Evolutionary conservation across 148 eudicot genomes (phyloP).

Genomic region (Diospyros kaki): DNA sequence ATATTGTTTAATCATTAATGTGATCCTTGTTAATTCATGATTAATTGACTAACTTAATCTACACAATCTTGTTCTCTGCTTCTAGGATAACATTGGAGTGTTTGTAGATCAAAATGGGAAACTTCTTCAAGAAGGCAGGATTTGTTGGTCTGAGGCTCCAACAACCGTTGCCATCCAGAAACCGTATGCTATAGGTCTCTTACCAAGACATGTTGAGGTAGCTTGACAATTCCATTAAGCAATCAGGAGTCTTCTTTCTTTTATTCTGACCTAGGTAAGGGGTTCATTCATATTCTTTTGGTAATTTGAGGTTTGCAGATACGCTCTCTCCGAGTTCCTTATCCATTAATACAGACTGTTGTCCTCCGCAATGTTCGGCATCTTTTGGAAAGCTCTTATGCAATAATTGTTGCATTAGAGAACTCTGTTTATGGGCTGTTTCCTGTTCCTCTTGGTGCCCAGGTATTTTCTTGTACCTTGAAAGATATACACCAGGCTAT

Average conservation of each 20-base stretch:
- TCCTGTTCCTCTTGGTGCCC: constrained; percentile 98
- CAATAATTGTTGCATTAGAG: constrained; percentile 65
- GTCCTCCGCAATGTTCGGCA: constrained; percentile 80
- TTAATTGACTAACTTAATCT: neutral
- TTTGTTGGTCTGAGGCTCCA: constrained; percentile 98
- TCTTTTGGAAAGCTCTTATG: constrained; percentile 47
- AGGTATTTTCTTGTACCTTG: constrained; percentile 42
- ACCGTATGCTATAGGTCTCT: constrained; percentile 89
- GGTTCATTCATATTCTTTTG: constrained; percentile 13
- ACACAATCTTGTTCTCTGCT: constrained; percentile 15
- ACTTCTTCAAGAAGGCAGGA: constrained; percentile 87
- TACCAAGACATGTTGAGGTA: constrained; percentile 95
- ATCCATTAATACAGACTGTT: constrained; percentile 90
- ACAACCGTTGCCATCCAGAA: constrained; percentile 66
- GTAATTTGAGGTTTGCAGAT: constrained; percentile 56
- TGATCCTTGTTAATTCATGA: neutral
- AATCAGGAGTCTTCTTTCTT: neutral
- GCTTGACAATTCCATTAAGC: constrained; percentile 5
- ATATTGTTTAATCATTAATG: neutral
- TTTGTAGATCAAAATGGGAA: constrained; percentile 96
- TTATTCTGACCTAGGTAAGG: neutral
- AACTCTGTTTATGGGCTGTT: constrained; percentile 82
- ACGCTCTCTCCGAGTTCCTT: constrained; percentile 90
- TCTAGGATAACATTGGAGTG: constrained; percentile 93
- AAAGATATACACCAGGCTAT: neutral